A percentile compares a stretch with the other conserved stretches of the same genome.
These are phyloP conservation scores for Hyphopichia fennica DNA, from an alignment of 1,139 yeast genomes.

Conservation along the genomic window DNA sequence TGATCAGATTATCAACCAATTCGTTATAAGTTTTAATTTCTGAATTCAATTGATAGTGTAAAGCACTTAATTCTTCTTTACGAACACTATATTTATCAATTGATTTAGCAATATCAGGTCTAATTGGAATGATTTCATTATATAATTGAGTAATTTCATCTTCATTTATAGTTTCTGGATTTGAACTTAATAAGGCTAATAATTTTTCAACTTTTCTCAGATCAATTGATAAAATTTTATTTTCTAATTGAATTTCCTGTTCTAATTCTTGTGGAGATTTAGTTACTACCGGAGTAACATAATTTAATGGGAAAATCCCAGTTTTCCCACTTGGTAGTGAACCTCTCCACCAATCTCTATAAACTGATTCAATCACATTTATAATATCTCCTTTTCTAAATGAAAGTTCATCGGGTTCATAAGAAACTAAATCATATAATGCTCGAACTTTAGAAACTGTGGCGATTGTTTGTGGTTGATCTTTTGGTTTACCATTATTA, in stretches of 20 bases:
- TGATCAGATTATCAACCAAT: slow-evolving; percentile 55
- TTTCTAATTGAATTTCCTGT: slow-evolving; percentile 32
- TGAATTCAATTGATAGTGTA: slow-evolving; percentile 65
- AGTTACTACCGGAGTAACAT: slow-evolving; percentile 77
- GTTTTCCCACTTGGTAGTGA: slow-evolving; percentile 68
- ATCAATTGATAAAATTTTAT: slow-evolving; percentile 26
- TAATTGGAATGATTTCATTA: slow-evolving; percentile 66
- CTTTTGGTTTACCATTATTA: not conserved
- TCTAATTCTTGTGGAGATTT: slow-evolving; percentile 52
- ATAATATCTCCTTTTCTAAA: slow-evolving; percentile 77
- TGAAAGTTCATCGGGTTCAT: slow-evolving; percentile 70
- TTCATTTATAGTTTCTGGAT: slow-evolving; percentile 28
- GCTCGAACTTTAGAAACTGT: slow-evolving; percentile 76
- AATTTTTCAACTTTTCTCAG: slow-evolving; percentile 62
- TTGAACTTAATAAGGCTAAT: slow-evolving; percentile 55
- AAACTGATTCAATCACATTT: slow-evolving; percentile 82
- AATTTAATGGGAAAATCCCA: slow-evolving; percentile 94
- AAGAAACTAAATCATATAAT: slow-evolving; percentile 72
- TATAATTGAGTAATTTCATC: slow-evolving; percentile 57
- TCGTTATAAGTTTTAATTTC: slow-evolving; percentile 73
- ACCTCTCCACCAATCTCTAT: slow-evolving; percentile 97
- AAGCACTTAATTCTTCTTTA: slow-evolving; percentile 70
- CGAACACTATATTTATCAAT: slow-evolving; percentile 75
- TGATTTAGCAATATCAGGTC: slow-evolving; percentile 69
- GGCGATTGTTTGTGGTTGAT: slow-evolving; percentile 34